A percentile compares a stretch with the other conserved stretches of the same genome.
phyloP scores from a whole-genome alignment of 2,329 filamentous ascomycete genomes.

The Trichoderma koningiopsis region DNA sequence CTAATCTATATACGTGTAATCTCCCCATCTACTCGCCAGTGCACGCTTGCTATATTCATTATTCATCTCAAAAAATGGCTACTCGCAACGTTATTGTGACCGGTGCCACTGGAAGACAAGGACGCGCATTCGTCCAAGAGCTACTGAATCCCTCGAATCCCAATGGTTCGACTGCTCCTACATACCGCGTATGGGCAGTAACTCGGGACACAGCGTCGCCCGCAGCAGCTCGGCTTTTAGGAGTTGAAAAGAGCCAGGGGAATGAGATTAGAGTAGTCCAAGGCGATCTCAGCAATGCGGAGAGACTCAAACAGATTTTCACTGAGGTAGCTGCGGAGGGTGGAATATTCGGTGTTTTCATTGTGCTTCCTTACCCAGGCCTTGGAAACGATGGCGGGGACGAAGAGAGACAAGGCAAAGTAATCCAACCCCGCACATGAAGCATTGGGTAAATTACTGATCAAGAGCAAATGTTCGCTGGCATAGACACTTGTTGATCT shows the following conservation, averaged over 20 bases:
- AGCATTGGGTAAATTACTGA: background rate
- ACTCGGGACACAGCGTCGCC: background rate
- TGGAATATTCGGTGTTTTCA: slow-evolving; percentile 13
- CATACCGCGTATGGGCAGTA: slow-evolving; percentile 5
- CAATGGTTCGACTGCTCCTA: background rate
- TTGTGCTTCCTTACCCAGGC: slow-evolving; percentile 16
- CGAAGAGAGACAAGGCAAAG: slow-evolving; percentile 21
- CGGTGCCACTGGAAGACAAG: slow-evolving; percentile 21
- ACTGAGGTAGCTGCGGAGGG: background rate
- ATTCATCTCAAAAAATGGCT: background rate
- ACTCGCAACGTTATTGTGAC: slow-evolving; percentile 15
- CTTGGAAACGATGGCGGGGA: slow-evolving; percentile 22
- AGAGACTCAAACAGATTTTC: slow-evolving; percentile 5
- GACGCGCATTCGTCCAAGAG: slow-evolving; percentile 15
- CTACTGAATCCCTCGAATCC: background rate
- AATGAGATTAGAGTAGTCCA: slow-evolving; percentile 1
- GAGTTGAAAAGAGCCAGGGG: background rate
- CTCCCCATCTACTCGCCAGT: no score
- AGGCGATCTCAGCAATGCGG: slow-evolving; percentile 14
- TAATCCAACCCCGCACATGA: background rate
- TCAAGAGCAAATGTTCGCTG: background rate
- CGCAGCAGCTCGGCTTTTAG: background rate
- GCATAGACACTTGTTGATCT: slow-evolving; percentile 16
- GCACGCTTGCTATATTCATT: background rate
- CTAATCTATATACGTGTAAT: background rate